Conservation (phyloP, 768 basidiomycete species). For the Suillus subaureus region DNA sequence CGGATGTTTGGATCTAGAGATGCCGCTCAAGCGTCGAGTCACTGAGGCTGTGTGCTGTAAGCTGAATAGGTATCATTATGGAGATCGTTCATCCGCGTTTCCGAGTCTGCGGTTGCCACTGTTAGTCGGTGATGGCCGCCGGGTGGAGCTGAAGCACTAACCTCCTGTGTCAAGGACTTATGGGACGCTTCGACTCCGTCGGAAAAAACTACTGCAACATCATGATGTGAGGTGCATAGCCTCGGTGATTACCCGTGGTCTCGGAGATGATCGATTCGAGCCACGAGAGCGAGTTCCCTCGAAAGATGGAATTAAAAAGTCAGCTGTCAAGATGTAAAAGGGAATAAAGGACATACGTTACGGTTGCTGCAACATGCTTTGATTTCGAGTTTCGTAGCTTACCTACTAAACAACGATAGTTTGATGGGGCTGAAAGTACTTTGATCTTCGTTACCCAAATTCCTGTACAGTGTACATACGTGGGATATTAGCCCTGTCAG, state of each 20-base stretch:
- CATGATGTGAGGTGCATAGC: neutral
- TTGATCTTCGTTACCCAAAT: constrained; percentile 34
- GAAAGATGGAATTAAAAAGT: too few relatives aligned
- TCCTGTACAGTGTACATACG: constrained; percentile 32
- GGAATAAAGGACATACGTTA: neutral
- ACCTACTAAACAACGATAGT: constrained; percentile 16
- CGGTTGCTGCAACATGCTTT: neutral
- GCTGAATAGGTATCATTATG: neutral
- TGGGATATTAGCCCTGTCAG: constrained; percentile 34
- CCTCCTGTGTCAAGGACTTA: neutral
- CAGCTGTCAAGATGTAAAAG: neutral
- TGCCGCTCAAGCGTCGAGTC: neutral
- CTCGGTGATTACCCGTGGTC: neutral
- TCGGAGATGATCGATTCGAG: neutral
- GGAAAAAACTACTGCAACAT: neutral
- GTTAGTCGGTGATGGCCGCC: neutral
- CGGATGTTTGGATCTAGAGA: neutral
- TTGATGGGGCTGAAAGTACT: constrained; percentile 33
- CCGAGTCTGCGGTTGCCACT: constrained; percentile 4
- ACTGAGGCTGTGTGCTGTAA: neutral
- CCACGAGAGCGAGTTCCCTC: neutral
- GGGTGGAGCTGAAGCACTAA: neutral
- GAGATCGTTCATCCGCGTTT: neutral
- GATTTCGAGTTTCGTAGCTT: constrained; percentile 1
- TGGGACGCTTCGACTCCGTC: constrained; percentile 2